A percentile compares a stretch with the other conserved stretches of the same genome.
These are phyloP conservation scores for Umbellularia californica DNA, from an alignment of 164 flowering plant species.

Conservation along the genomic window DNA sequence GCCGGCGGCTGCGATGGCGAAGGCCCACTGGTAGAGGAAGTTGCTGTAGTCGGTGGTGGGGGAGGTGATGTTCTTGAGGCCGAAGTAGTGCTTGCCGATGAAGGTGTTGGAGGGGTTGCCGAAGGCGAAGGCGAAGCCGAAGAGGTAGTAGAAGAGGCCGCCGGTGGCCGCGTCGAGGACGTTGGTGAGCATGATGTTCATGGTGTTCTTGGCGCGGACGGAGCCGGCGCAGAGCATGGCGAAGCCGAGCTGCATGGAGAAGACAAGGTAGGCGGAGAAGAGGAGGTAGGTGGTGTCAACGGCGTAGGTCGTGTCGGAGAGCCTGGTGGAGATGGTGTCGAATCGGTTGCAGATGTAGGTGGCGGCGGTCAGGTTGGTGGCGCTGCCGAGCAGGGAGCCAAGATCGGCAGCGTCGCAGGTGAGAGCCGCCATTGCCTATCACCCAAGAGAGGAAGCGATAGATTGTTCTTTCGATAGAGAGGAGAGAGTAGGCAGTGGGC, in stretches of 20 bases:
- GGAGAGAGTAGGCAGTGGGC: too few relatives aligned
- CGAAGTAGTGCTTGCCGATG: too few relatives aligned
- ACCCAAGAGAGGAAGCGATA: too few relatives aligned
- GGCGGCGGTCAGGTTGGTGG: slow-evolving; percentile 19
- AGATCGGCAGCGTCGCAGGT: slow-evolving; percentile 33
- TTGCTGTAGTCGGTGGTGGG: too few relatives aligned
- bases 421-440: background rate
- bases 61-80: too few relatives aligned
- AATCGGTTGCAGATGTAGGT: slow-evolving; percentile 32
- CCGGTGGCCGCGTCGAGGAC: slow-evolving; percentile 50
- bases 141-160: slow-evolving; percentile 38
- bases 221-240: slow-evolving; percentile 60
- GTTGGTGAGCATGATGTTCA: slow-evolving; percentile 53
- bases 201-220: slow-evolving; percentile 49
- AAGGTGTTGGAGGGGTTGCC: too few relatives aligned
- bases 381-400: slow-evolving; percentile 20
- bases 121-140: too few relatives aligned
- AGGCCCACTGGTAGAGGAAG: too few relatives aligned
- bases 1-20: too few relatives aligned
- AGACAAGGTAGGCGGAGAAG: slow-evolving; percentile 52
- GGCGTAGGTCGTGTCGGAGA: slow-evolving; percentile 26
- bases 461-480: too few relatives aligned
- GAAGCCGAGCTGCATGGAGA: slow-evolving; percentile 50
- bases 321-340: slow-evolving; percentile 5
- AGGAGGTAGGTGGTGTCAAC: slow-evolving; percentile 39